phyloP scores from a whole-genome alignment of 306 rosid species.

The Mimosa bimucronata region DNA sequence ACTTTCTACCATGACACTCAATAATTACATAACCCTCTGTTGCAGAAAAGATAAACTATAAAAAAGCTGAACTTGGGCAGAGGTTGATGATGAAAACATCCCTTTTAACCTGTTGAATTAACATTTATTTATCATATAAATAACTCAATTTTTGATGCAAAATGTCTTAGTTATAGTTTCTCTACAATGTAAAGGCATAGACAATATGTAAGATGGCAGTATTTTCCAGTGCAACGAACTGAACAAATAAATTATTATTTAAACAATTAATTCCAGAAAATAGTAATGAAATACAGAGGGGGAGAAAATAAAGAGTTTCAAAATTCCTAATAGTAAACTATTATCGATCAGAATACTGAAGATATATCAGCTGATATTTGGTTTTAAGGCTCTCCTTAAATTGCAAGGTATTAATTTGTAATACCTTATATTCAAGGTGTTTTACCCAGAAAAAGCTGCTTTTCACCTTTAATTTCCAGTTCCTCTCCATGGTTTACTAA shows the following conservation, averaged over 20 bases:
- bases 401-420: constrained; percentile 20
- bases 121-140: constrained; percentile 8
- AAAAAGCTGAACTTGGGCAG: not conserved
- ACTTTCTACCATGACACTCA: not conserved
- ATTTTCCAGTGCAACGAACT: not conserved
- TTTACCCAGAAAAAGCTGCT: not conserved
- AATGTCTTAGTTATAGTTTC: not conserved
- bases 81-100: not conserved
- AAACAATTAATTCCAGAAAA: not conserved
- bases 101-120: not conserved
- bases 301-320: not conserved
- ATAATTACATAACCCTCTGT: not conserved
- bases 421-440: not conserved
- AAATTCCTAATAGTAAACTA: not conserved
- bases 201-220: not conserved
- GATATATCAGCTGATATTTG: constrained; percentile 19
- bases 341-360: constrained; percentile 5
- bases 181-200: not conserved
- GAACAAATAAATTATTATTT: not conserved
- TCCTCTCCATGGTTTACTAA: not conserved
- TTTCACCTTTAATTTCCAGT: not conserved
- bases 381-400: constrained; percentile 6
- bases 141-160: not conserved
- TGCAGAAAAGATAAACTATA: not conserved
- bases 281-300: not conserved